Evolutionary conservation across 257 asterid genomes (phyloP).

Genomic region (Leonotis leonurus): DNA sequence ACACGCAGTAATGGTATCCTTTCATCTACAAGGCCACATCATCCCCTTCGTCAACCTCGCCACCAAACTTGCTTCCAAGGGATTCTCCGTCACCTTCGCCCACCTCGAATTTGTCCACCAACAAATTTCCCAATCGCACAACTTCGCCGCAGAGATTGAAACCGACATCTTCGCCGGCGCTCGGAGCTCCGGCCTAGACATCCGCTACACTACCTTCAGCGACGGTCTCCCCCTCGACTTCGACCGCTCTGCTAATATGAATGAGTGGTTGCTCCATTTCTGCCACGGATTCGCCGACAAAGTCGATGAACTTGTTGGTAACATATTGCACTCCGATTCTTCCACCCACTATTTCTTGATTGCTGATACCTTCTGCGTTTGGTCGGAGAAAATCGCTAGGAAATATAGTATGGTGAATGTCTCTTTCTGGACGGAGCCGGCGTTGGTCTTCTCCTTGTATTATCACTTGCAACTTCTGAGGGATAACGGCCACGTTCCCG

Average conservation of each 20-base stretch:
- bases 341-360: conserved; percentile 29
- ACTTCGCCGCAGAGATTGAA: neutral
- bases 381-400: conserved; percentile 34
- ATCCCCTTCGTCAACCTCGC: conserved; percentile 57
- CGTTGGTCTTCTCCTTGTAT: conserved; percentile 36
- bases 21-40: conserved; percentile 66
- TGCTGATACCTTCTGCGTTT: conserved; percentile 39
- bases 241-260: conserved; percentile 23
- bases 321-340: conserved; percentile 12
- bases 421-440: conserved; percentile 61
- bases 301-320: conserved; percentile 35
- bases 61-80: conserved; percentile 55
- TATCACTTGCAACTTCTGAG: conserved; percentile 42
- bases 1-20: conserved; percentile 57
- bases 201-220: conserved; percentile 30
- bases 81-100: conserved; percentile 55
- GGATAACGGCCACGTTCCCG: conserved; percentile 39
- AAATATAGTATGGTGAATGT: conserved; percentile 38
- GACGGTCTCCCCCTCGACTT: conserved; percentile 40
- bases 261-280: conserved; percentile 10
- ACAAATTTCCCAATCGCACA: conserved; percentile 37
- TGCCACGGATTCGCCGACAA: conserved; percentile 19
- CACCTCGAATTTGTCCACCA: conserved; percentile 48
- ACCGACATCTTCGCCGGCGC: conserved; percentile 28
- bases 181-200: conserved; percentile 37